phyloP scores from a whole-genome alignment of 352 stramenopile species.

The Pythium volutum region DNA sequence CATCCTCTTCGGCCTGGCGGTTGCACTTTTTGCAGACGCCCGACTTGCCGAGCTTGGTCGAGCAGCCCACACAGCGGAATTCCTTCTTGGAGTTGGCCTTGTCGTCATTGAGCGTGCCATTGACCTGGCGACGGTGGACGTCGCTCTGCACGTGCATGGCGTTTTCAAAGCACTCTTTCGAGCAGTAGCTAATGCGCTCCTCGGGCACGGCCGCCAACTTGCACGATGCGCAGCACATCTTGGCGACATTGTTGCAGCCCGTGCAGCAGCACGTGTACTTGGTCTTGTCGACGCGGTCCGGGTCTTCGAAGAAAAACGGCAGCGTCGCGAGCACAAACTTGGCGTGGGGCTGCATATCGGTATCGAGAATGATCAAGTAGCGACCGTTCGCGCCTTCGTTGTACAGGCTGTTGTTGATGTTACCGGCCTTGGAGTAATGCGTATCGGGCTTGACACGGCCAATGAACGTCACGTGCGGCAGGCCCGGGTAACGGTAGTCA shows the following conservation, averaged over 20 bases:
- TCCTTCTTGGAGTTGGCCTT: conserved; percentile 28
- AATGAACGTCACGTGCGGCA: conserved; percentile 75
- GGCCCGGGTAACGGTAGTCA: conserved; percentile 75
- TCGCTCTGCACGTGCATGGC: conserved; percentile 40
- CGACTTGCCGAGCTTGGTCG: conserved; percentile 28
- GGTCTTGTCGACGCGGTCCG: conserved; percentile 67
- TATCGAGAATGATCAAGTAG: conserved; percentile 82
- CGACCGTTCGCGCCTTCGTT: conserved; percentile 79
- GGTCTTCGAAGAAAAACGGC: conserved; percentile 81
- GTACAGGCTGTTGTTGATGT: conserved; percentile 88
- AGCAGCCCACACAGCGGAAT: conserved; percentile 33
- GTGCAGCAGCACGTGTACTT: conserved; percentile 44
- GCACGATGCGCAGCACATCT: conserved; percentile 46
- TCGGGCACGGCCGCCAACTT: conserved; percentile 43
- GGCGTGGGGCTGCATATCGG: conserved; percentile 78
- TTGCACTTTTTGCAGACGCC: conserved; percentile 39
- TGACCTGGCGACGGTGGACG: conserved; percentile 41
- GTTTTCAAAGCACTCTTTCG: conserved; percentile 49
- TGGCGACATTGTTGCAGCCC: conserved; percentile 40
- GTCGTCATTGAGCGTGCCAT: conserved; percentile 35
- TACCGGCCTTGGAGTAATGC: conserved; percentile 86
- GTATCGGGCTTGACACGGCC: conserved; percentile 74
- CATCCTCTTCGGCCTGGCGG: conserved; percentile 12
- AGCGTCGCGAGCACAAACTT: conserved; percentile 76
- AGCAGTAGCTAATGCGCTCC: conserved; percentile 48